These are phyloP conservation scores for Elsinoe australis DNA, from an alignment of 2,329 filamentous ascomycete genomes.

Conservation along the genomic window DNA sequence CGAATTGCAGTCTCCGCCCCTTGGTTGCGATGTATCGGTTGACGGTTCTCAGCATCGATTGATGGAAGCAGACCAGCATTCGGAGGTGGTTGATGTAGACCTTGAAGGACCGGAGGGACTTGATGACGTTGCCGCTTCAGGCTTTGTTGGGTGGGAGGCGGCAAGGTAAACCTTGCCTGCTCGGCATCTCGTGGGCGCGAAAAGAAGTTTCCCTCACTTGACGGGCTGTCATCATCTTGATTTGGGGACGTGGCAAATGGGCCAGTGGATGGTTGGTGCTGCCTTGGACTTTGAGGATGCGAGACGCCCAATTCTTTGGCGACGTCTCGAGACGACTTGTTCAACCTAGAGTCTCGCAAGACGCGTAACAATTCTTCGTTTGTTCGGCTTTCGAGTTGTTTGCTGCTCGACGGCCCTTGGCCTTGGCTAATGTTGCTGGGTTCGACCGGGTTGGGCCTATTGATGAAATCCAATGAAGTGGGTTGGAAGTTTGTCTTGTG, in stretches of 20 bases:
- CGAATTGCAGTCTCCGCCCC: constrained; percentile 3
- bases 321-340: constrained; percentile 13
- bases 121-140: constrained; percentile 27
- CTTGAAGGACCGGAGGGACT: constrained; percentile 48
- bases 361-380: constrained; percentile 26
- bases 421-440: constrained; percentile 29
- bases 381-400: constrained; percentile 24
- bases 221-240: constrained; percentile 26
- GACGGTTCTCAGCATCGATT: constrained; percentile 44
- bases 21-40: constrained; percentile 6
- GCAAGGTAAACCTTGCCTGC: constrained; percentile 28
- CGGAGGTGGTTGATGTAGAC: constrained; percentile 56
- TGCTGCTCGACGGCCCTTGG: constrained; percentile 25
- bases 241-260: constrained; percentile 33
- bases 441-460: constrained; percentile 32
- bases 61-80: constrained; percentile 54
- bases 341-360: constrained; percentile 20
- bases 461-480: constrained; percentile 25
- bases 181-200: constrained; percentile 24
- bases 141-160: constrained; percentile 29
- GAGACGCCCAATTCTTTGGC: constrained; percentile 6
- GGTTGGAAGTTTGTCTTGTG: constrained; percentile 9
- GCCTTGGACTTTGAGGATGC: constrained; percentile 5
- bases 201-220: constrained; percentile 18
- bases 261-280: constrained; percentile 25